Percentiles rank a stretch among this genome's conserved stretches.
Evolutionary conservation across 129 eudicot species (phyloP).

Genomic region (Arctium minus): DNA sequence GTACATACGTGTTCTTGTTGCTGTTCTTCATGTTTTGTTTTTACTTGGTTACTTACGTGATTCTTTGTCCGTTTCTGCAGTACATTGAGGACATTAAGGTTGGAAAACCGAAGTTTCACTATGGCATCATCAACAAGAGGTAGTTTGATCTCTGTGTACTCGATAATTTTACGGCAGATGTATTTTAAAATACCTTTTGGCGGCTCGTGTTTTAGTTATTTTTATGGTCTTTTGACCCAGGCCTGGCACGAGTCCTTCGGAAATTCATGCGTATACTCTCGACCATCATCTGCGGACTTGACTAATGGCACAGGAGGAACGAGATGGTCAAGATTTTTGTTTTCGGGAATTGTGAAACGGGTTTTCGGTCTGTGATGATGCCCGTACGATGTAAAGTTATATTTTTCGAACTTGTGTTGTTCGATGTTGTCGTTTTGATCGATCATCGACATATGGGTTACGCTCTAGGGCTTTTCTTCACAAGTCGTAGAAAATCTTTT

Average conservation of each 20-base stretch:
- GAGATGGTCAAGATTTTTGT: slow-evolving; percentile 7
- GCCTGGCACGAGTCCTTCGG: slow-evolving; percentile 95
- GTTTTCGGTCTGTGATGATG: neutral
- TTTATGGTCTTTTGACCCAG: slow-evolving; percentile 35
- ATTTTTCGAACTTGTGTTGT: neutral
- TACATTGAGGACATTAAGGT: slow-evolving; percentile 74
- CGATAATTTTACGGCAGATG: neutral
- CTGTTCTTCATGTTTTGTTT: neutral
- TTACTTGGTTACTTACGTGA: neutral
- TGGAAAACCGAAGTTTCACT: slow-evolving; percentile 82
- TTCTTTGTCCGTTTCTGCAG: slow-evolving; percentile 35
- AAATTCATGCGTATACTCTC: slow-evolving; percentile 70
- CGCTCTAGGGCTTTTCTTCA: neutral
- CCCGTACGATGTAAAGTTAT: slow-evolving; percentile 21
- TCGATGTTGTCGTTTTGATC: neutral
- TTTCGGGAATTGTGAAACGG: slow-evolving; percentile 4
- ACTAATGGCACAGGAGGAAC: slow-evolving; percentile 6
- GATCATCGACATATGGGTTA: neutral
- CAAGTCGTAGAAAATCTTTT: neutral
- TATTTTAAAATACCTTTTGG: neutral
- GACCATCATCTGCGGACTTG: slow-evolving; percentile 67
- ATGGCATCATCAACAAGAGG: slow-evolving; percentile 92
- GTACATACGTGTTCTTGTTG: slow-evolving; percentile 29
- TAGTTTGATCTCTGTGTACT: slow-evolving; percentile 13
- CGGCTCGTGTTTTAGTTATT: neutral